A percentile compares a stretch with the other conserved stretches of the same genome.
These are phyloP conservation scores for Canavalia ensiformis DNA, from an alignment of 306 rosid genomes.

Conservation along the genomic window DNA sequence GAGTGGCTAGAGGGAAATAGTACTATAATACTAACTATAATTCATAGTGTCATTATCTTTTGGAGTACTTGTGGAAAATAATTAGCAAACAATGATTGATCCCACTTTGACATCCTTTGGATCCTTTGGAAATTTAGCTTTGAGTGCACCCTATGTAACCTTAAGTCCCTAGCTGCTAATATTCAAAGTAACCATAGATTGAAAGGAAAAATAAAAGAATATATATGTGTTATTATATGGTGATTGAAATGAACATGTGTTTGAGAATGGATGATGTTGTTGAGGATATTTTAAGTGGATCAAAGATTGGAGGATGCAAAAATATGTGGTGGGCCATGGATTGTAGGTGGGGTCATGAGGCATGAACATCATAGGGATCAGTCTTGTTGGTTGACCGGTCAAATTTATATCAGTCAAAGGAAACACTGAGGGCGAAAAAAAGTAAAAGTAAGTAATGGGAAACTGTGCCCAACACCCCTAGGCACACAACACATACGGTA, in stretches of 20 bases:
- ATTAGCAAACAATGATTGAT: constrained; percentile 72
- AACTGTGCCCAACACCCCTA: constrained; percentile 60
- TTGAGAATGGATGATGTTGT: constrained; percentile 14
- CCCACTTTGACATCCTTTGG: constrained; percentile 61
- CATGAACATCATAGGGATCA: constrained; percentile 63
- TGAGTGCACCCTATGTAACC: constrained; percentile 51
- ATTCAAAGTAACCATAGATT: constrained; percentile 46
- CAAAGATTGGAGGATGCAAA: constrained; percentile 47
- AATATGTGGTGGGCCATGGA: constrained; percentile 60
- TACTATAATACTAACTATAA: constrained; percentile 46
- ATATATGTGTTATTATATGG: constrained; percentile 3
- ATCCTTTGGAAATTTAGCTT: constrained; percentile 59
- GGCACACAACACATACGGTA: constrained; percentile 46
- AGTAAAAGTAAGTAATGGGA: constrained; percentile 54
- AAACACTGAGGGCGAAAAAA: constrained; percentile 48
- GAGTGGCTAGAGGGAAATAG: constrained; percentile 58
- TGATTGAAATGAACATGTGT: constrained; percentile 41
- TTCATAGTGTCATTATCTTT: constrained; percentile 51
- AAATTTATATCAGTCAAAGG: constrained; percentile 62
- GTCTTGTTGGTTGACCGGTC: constrained; percentile 82
- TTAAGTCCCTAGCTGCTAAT: constrained; percentile 33
- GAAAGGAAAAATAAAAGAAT: background rate
- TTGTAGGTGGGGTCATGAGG: constrained; percentile 60
- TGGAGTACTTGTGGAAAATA: constrained; percentile 52
- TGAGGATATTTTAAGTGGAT: constrained; percentile 24